phyloP scores from a whole-genome alignment of 495 filamentous ascomycete genomes.

The Symbiotaphrina buchneri region DNA sequence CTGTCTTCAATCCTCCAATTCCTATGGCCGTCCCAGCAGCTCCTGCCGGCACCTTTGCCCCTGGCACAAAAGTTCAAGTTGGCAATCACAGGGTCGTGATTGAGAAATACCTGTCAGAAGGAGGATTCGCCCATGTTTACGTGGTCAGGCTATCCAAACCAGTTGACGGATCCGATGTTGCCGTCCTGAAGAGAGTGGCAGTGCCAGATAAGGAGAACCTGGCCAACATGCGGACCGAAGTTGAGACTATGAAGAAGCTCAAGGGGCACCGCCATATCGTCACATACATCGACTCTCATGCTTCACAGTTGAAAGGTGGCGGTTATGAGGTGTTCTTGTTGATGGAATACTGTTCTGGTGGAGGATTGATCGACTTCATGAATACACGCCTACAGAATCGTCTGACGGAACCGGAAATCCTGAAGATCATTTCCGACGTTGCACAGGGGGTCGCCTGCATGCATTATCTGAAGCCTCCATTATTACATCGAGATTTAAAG shows the following conservation, averaged over 20 bases:
- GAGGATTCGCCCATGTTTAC: conserved; percentile 96
- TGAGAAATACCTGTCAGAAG: conserved; percentile 94
- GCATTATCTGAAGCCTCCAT: conserved; percentile 90
- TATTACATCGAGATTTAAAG: conserved; percentile 88
- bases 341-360: conserved; percentile 77
- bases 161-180: conserved; percentile 60
- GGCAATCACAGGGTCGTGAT: conserved; percentile 86
- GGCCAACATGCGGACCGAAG: conserved; percentile 91
- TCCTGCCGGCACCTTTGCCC: conserved; percentile 73
- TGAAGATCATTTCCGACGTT: conserved; percentile 91
- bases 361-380: conserved; percentile 98
- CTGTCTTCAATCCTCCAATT: not conserved
- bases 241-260: conserved; percentile 98
- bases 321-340: conserved; percentile 96
- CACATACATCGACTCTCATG: conserved; percentile 94
- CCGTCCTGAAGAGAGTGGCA: conserved; percentile 90
- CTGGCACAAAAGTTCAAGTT: conserved; percentile 90
- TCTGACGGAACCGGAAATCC: conserved; percentile 88
- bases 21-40: conserved; percentile 14
- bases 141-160: conserved; percentile 65
- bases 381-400: conserved; percentile 93
- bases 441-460: conserved; percentile 94
- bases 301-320: conserved; percentile 73
- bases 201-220: conserved; percentile 88
- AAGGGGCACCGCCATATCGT: conserved; percentile 93